Evolutionary conservation across 768 basidiomycete species (phyloP).

Genomic region (Leccinum fibrillosum): DNA sequence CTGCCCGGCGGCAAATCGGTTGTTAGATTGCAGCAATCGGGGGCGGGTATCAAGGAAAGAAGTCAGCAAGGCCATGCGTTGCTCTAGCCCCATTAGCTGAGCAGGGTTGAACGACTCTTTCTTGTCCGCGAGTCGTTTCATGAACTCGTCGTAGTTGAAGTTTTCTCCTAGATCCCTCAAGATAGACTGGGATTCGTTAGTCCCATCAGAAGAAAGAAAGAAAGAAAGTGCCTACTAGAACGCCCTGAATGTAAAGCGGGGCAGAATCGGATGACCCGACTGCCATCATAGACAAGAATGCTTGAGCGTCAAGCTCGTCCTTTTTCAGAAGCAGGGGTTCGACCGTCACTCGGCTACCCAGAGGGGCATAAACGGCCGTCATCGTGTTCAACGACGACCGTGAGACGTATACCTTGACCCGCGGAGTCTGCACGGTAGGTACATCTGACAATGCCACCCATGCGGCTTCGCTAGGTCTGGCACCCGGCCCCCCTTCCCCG

Average conservation of each 20-base stretch:
- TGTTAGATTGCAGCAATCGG: slow-evolving; percentile 7
- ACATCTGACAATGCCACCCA: slow-evolving; percentile 48
- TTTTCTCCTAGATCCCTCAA: slow-evolving; percentile 61
- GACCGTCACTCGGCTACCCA: slow-evolving; percentile 49
- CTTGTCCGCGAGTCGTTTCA: slow-evolving; percentile 40
- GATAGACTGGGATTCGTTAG: slow-evolving; percentile 42
- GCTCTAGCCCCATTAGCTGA: slow-evolving; percentile 56
- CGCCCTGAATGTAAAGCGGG: slow-evolving; percentile 66
- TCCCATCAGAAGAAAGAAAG: background rate
- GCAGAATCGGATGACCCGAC: slow-evolving; percentile 57
- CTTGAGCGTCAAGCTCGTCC: slow-evolving; percentile 62
- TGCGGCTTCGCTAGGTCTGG: slow-evolving; percentile 64
- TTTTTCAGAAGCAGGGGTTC: slow-evolving; percentile 54
- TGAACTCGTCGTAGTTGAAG: slow-evolving; percentile 52
- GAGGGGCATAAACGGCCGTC: slow-evolving; percentile 50
- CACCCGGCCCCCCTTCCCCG: slow-evolving; percentile 58
- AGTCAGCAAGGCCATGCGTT: slow-evolving; percentile 58
- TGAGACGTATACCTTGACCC: slow-evolving; percentile 54
- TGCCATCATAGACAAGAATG: slow-evolving; percentile 75
- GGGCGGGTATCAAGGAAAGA: slow-evolving; percentile 47
- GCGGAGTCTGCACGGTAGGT: slow-evolving; percentile 28
- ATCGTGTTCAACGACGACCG: slow-evolving; percentile 59
- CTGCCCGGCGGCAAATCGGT: slow-evolving; percentile 53
- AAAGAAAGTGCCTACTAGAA: slow-evolving; percentile 46
- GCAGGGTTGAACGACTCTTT: slow-evolving; percentile 53